Percentiles rank a stretch among this genome's conserved stretches.
Evolutionary conservation across 306 rosid species (phyloP).

Genomic region (Calophaca sinica): DNA sequence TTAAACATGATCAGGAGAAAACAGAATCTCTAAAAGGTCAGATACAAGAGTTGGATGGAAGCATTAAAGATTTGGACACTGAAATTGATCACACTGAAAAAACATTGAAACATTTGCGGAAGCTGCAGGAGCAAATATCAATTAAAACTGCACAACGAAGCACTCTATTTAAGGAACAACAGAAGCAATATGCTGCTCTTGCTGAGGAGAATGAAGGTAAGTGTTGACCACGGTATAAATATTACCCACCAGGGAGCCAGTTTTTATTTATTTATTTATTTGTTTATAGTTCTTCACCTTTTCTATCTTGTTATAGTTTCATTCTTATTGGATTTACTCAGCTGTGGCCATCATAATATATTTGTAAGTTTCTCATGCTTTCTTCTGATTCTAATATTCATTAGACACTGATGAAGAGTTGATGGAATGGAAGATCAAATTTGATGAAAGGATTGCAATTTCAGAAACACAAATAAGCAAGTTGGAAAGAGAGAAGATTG

Average conservation of each 20-base stretch:
- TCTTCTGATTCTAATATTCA: conserved; percentile 42
- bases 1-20: conserved; percentile 82
- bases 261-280: not conserved
- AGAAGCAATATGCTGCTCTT: conserved; percentile 73
- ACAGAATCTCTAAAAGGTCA: conserved; percentile 64
- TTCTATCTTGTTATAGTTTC: conserved; percentile 15
- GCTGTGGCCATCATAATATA: conserved; percentile 17
- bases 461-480: conserved; percentile 62
- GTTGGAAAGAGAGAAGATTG: conserved; percentile 78
- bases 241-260: conserved; percentile 28
- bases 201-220: conserved; percentile 78
- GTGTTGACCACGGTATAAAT: conserved; percentile 41
- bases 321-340: conserved; percentile 17
- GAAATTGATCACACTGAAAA: conserved; percentile 63
- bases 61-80: conserved; percentile 62
- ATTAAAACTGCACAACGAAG: conserved; percentile 71
- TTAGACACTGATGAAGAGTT: conserved; percentile 91
- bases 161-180: conserved; percentile 69
- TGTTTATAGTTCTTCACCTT: not conserved
- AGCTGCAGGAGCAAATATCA: conserved; percentile 70
- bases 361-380: conserved; percentile 39
- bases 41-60: conserved; percentile 74
- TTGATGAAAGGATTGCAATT: conserved; percentile 76
- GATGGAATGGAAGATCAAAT: conserved; percentile 84
- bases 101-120: conserved; percentile 63